phyloP scores from a whole-genome alignment of 768 basidiomycete genomes.

The Gloeopeniophorella convolvens region DNA sequence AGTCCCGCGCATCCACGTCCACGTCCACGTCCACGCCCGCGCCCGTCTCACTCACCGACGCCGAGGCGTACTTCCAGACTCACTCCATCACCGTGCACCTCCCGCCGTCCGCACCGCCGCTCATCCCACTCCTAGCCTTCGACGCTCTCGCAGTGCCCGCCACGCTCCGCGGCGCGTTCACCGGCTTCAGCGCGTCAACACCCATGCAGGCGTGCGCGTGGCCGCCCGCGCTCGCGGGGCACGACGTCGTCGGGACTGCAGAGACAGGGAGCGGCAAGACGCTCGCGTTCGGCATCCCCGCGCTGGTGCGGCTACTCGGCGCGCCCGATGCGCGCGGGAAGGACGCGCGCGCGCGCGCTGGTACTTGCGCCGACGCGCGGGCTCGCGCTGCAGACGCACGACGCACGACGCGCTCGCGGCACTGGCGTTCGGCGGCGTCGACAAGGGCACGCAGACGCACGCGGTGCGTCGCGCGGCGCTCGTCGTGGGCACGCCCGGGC shows the following conservation, averaged over 20 bases:
- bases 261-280: constrained; percentile 99
- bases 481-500: constrained; percentile 92
- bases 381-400: constrained; percentile 91
- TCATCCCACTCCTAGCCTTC: constrained; percentile 70
- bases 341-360: constrained; percentile 37
- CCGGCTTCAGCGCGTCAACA: constrained; percentile 77
- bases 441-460: constrained; percentile 78
- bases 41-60: constrained; percentile 24
- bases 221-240: constrained; percentile 76
- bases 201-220: constrained; percentile 95
- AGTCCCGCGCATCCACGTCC: too few relatives aligned
- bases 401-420: constrained; percentile 66
- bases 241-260: constrained; percentile 92
- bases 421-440: constrained; percentile 90
- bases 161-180: constrained; percentile 55
- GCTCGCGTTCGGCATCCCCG: constrained; percentile 91
- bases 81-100: constrained; percentile 71
- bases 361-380: constrained; percentile 95
- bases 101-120: constrained; percentile 36
- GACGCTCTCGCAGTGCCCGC: constrained; percentile 61
- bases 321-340: constrained; percentile 29
- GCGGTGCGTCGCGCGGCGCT: too few relatives aligned
- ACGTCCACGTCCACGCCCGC: too few relatives aligned
- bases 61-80: constrained; percentile 48
- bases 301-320: constrained; percentile 59